phyloP scores from a whole-genome alignment of 2,329 filamentous ascomycete species.

The Aspergillus sp. region DNA sequence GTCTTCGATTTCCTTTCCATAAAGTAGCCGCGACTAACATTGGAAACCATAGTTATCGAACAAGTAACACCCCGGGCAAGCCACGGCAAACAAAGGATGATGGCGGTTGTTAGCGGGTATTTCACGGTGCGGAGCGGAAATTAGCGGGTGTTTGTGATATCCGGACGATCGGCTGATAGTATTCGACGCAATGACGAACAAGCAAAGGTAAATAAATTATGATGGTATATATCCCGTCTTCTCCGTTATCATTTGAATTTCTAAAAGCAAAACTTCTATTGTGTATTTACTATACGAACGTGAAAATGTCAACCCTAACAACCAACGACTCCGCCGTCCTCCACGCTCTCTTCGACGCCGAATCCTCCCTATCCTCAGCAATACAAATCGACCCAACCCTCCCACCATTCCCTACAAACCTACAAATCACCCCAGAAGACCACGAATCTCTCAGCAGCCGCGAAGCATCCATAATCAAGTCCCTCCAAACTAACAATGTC shows the following conservation, averaged over 20 bases:
- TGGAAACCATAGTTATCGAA: background rate
- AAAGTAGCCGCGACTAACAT: too few species aligned
- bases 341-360: constrained; percentile 41
- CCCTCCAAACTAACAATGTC: constrained; percentile 22
- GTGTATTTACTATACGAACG: constrained; percentile 13
- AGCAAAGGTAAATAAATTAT: too few species aligned
- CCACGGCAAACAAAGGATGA: constrained; percentile 2
- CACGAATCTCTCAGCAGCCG: constrained; percentile 33
- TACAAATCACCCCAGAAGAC: constrained; percentile 29
- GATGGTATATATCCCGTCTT: background rate
- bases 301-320: constrained; percentile 19
- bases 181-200: background rate
- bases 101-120: constrained; percentile 13
- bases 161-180: background rate
- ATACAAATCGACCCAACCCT: constrained; percentile 33
- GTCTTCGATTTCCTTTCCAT: too few species aligned
- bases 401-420: constrained; percentile 32
- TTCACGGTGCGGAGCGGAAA: background rate
- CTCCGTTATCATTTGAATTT: background rate
- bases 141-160: constrained; percentile 1
- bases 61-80: background rate
- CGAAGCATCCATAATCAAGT: constrained; percentile 36
- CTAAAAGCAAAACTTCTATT: constrained; percentile 15
- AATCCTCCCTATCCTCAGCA: constrained; percentile 34
- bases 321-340: constrained; percentile 42